Evolutionary conservation across 2,329 filamentous ascomycete species (phyloP).

Genomic region (Acarospora socialis): DNA sequence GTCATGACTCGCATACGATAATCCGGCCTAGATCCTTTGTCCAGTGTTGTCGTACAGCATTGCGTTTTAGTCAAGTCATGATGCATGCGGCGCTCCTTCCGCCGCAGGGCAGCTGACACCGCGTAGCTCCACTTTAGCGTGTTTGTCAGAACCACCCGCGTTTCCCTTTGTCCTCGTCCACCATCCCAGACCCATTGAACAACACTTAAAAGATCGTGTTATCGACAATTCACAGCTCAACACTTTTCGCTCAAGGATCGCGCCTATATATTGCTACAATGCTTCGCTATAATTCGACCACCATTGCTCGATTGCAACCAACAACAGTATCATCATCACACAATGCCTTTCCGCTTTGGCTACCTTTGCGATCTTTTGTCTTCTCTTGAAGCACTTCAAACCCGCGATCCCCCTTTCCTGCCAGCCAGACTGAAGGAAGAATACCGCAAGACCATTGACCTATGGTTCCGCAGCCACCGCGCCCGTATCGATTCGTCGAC

Average conservation of each 20-base stretch:
- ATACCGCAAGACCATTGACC: slow-evolving; percentile 29
- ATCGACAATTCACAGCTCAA: no score
- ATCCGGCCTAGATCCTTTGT: no score
- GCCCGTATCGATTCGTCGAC: slow-evolving; percentile 41
- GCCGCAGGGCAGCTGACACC: no score
- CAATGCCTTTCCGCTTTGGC: not conserved
- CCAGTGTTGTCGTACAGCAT: no score
- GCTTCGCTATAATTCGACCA: not conserved
- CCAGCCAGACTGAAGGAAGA: slow-evolving; percentile 18
- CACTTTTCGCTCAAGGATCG: not conserved
- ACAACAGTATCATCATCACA: not conserved
- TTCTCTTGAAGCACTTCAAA: slow-evolving; percentile 6
- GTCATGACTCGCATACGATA: not conserved
- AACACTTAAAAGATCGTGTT: not conserved
- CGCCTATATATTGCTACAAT: not conserved
- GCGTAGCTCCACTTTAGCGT: no score
- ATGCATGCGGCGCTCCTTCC: no score
- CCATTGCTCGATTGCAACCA: not conserved
- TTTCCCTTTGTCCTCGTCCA: not conserved
- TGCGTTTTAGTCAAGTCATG: no score
- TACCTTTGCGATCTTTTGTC: not conserved
- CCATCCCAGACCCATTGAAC: not conserved
- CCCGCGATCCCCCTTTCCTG: slow-evolving; percentile 27
- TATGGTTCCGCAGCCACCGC: slow-evolving; percentile 58
- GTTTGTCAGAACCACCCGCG: no score